phyloP scores from a whole-genome alignment of 176 grass and related monocot genomes.

The Panicum miliaceum region DNA sequence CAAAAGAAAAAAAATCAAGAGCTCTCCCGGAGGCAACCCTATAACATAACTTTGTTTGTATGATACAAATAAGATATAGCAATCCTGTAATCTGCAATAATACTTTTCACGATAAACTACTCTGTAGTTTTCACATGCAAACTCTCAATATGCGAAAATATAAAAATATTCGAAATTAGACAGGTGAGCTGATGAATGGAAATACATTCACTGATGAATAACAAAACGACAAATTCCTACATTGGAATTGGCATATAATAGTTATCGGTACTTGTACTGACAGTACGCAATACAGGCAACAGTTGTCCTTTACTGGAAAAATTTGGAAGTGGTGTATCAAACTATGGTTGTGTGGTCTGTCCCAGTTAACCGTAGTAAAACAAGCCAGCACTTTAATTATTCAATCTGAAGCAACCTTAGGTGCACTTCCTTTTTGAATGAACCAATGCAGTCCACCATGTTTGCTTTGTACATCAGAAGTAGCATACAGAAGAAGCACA shows the following conservation, averaged over 20 bases:
- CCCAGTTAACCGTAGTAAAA: conserved; percentile 9
- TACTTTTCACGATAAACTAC: background rate
- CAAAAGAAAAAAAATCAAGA: background rate
- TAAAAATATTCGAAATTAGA: background rate
- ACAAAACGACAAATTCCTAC: background rate
- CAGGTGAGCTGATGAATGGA: background rate
- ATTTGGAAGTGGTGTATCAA: background rate
- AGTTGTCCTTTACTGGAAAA: background rate
- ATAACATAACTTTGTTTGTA: background rate
- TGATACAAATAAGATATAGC: background rate
- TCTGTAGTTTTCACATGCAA: background rate
- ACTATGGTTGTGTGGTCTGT: background rate
- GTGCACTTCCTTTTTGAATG: conserved; percentile 21
- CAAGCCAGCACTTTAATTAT: conserved; percentile 9
- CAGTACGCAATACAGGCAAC: background rate
- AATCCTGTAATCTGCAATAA: background rate
- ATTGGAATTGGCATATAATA: background rate
- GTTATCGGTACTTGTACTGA: background rate
- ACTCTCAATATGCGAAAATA: background rate
- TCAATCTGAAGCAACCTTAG: conserved; percentile 22
- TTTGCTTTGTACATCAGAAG: conserved; percentile 30
- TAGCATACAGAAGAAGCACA: background rate
- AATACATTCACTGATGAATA: background rate
- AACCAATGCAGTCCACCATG: conserved; percentile 31
- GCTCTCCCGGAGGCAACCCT: background rate